Evolutionary conservation across 2,329 filamentous ascomycete species (phyloP), one percentile per base, ranked within the genome.

Genomic region (Talaromyces rugulosus): DNA sequence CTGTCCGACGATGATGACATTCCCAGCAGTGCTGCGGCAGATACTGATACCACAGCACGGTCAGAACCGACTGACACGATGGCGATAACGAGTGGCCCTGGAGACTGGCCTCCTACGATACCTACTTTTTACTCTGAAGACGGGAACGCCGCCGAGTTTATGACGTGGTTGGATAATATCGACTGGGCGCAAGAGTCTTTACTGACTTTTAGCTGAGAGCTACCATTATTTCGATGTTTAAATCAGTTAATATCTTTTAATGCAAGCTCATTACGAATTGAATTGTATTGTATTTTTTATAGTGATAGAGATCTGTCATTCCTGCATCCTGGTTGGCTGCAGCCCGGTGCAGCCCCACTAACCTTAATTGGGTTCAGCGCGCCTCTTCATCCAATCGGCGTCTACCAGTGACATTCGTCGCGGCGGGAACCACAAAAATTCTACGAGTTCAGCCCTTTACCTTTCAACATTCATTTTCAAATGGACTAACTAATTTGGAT

Each of bases 101-200:
- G 27, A 31, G 50, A 30, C 5, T 53, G 27, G 50, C 14, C 50
- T 12, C 4, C 28, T 5, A 18, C 28, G 11, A 8, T 53, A 8
- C 50, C 50, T 6, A 12, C 31, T 28, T 31, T 53, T 53, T 23
- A 53, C 5, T 53, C 50, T 28, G 50, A 53, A 30, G 50, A 53
- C 30, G 23, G 50, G 3, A 52, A 52, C 28, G 28, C 9, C 11
- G 44, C 18, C 7, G 64, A 66, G 9, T 65, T 66, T 6, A 65
- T 65, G 63, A 55, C 60, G 2, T 63, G 63, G 53, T 34, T 66
- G 11, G 65, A 66, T 31, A 65, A 58, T 42, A 65, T 66, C 11
- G 65, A 66, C 30, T 66, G 65, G 65, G 65, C 64, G 18, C 63
- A 63, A 59, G 65, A 66, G 56, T 60, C 61, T 12, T 47, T 62